Conservation (phyloP, 2,329 filamentous ascomycete genomes). For the Claviceps lovelessii region DNA sequence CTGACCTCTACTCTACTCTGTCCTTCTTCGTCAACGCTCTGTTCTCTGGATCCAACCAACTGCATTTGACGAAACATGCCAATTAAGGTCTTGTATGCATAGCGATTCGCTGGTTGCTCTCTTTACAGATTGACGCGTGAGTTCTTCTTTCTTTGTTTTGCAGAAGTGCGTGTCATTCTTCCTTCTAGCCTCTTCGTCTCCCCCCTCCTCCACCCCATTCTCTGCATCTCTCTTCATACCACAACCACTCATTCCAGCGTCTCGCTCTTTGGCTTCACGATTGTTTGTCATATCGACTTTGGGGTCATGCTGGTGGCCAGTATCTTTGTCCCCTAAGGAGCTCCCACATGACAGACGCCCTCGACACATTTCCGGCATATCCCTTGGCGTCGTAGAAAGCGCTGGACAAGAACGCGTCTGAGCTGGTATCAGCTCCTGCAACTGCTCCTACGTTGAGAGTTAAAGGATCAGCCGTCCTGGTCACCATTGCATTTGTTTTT, state of each 20-base stretch:
- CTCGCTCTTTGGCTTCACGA: slow-evolving; percentile 4
- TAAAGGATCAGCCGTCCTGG: neutral
- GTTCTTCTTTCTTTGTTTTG: slow-evolving; percentile 10
- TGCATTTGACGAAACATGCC: slow-evolving; percentile 10
- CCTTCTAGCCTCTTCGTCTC: neutral
- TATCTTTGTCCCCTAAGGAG: slow-evolving; percentile 4
- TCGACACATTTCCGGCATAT: neutral
- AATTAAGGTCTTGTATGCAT: slow-evolving; percentile 23
- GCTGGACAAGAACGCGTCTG: neutral
- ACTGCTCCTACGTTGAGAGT: neutral
- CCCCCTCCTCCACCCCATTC: neutral
- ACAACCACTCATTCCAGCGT: slow-evolving; percentile 3
- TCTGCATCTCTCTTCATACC: neutral
- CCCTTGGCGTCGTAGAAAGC: neutral
- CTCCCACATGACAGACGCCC: neutral
- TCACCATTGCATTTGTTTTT: neutral
- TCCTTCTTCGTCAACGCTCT: slow-evolving; percentile 5
- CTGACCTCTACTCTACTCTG: slow-evolving; percentile 1
- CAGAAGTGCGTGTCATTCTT: neutral
- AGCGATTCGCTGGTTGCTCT: slow-evolving; percentile 22
- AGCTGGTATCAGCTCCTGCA: neutral
- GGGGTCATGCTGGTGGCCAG: slow-evolving; percentile 5
- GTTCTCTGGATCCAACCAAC: slow-evolving; percentile 2
- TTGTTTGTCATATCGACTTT: slow-evolving; percentile 5
- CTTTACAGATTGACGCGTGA: slow-evolving; percentile 17